A percentile compares a stretch with the other conserved stretches of the same genome.
phyloP scores from a whole-genome alignment of 2,329 filamentous ascomycete species.

The Colletotrichum lindemuthianum region DNA sequence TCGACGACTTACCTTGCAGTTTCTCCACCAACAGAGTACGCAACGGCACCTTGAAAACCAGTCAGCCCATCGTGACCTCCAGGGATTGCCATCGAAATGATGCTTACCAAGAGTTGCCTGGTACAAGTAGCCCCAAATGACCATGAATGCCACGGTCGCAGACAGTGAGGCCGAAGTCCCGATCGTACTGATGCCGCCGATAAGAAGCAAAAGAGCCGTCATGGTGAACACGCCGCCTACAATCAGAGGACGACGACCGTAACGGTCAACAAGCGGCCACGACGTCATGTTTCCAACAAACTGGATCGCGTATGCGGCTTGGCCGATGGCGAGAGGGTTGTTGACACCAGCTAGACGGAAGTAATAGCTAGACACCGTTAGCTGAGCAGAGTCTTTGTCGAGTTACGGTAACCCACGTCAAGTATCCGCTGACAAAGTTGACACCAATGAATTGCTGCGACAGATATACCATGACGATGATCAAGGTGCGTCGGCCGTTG shows the following conservation, averaged over 20 bases:
- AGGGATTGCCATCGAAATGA: not conserved
- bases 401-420: constrained; percentile 36
- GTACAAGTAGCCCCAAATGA: constrained; percentile 42
- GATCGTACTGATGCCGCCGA: constrained; percentile 45
- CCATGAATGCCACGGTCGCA: constrained; percentile 43
- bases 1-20: constrained; percentile 38
- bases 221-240: constrained; percentile 42
- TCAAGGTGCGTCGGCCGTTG: constrained; percentile 42
- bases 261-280: constrained; percentile 44
- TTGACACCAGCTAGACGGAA: constrained; percentile 43
- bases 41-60: constrained; percentile 38
- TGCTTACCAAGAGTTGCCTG: constrained; percentile 41
- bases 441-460: constrained; percentile 45
- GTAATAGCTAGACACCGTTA: constrained; percentile 48
- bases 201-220: constrained; percentile 42
- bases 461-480: constrained; percentile 45
- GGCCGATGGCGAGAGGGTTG: constrained; percentile 42
- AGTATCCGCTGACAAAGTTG: constrained; percentile 43
- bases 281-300: constrained; percentile 44
- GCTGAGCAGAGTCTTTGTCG: constrained; percentile 63
- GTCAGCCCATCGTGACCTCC: not conserved
- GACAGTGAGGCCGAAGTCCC: constrained; percentile 36
- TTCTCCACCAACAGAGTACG: constrained; percentile 45
- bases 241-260: constrained; percentile 44
- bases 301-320: constrained; percentile 43